These are phyloP conservation scores for Arabis alpina DNA, from an alignment of 345 rosid genomes.

Conservation along the genomic window DNA sequence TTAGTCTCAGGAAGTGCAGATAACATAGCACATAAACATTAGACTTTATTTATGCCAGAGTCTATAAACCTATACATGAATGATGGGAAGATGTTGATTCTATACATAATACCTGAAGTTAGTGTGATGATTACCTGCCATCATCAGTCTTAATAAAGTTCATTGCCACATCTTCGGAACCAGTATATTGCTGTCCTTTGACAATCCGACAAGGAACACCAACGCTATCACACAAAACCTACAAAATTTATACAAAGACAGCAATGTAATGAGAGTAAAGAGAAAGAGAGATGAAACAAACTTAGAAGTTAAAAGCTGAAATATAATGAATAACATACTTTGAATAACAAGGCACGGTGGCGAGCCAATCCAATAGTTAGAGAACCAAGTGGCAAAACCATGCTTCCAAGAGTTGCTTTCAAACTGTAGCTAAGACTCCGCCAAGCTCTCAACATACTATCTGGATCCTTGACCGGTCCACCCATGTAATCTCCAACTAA, in stretches of 20 bases:
- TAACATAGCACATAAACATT: not conserved
- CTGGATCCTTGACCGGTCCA: constrained; percentile 83
- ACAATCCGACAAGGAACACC: constrained; percentile 92
- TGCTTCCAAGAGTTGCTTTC: constrained; percentile 76
- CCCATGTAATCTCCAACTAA: constrained; percentile 94
- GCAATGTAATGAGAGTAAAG: too few species aligned
- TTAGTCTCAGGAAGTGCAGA: too few species aligned
- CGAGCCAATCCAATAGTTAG: constrained; percentile 92
- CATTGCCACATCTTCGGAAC: constrained; percentile 89
- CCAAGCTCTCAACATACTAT: constrained; percentile 72
- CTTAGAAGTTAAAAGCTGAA: not conserved
- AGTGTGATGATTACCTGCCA: constrained; percentile 67
- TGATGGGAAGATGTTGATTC: constrained; percentile 11
- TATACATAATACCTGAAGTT: not conserved
- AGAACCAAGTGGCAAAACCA: constrained; percentile 94
- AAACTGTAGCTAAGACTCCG: constrained; percentile 72
- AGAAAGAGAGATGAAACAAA: constrained; percentile 29
- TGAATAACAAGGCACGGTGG: constrained; percentile 93
- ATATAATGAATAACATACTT: too few species aligned
- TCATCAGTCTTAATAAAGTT: constrained; percentile 86
- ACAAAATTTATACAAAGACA: too few species aligned
- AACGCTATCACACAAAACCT: constrained; percentile 89
- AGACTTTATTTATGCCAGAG: not conserved
- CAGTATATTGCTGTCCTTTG: constrained; percentile 87
- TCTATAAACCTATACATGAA: not conserved